Evolutionary conservation across 75 land plant genomes (phyloP).

Genomic region (Chamaecyparis obtusa): DNA sequence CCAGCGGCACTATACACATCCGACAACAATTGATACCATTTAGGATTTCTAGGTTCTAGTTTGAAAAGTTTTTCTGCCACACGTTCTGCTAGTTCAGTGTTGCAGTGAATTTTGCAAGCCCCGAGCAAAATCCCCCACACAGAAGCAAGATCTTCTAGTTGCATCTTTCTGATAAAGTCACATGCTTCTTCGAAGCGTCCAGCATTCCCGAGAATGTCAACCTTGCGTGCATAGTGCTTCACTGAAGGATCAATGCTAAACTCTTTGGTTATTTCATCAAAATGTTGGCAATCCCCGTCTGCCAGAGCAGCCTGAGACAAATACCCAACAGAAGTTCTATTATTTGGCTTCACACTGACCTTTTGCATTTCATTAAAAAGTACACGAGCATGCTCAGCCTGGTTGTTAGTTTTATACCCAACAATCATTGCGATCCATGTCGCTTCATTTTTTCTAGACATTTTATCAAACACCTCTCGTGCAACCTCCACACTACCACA

Average conservation of each 20-base stretch:
- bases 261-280: background rate
- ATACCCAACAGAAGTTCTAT: background rate
- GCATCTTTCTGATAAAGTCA: constrained; percentile 21
- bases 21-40: constrained; percentile 27
- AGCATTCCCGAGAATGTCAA: constrained; percentile 27
- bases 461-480: constrained; percentile 8
- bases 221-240: constrained; percentile 24
- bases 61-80: constrained; percentile 17
- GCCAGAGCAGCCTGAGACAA: background rate
- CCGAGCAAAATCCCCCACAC: constrained; percentile 12
- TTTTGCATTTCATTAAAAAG: constrained; percentile 7
- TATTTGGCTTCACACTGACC: background rate
- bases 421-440: constrained; percentile 20
- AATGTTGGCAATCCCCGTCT: background rate
- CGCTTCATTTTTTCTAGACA: background rate
- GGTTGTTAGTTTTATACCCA: background rate
- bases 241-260: constrained; percentile 8
- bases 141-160: constrained; percentile 15
- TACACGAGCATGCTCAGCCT: background rate
- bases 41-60: constrained; percentile 18
- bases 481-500: constrained; percentile 12
- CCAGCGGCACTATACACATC: constrained; percentile 48
- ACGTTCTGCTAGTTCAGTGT: constrained; percentile 13
- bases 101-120: constrained; percentile 20
- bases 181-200: constrained; percentile 21